Evolutionary conservation across 2,329 filamentous ascomycete species (phyloP).

Genomic region (Cercospora sp.): DNA sequence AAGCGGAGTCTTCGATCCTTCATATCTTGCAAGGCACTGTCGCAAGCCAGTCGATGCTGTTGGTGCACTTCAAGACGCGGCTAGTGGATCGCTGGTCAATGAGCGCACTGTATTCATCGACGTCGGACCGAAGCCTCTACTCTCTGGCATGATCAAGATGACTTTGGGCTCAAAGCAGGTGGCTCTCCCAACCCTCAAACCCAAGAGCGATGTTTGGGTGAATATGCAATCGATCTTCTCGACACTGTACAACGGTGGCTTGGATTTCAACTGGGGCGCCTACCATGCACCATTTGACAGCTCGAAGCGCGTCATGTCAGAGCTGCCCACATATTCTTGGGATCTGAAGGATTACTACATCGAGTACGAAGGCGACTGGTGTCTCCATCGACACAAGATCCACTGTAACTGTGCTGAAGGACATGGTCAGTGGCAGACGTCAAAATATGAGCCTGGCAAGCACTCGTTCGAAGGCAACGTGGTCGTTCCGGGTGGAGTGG

Average conservation of each 20-base stretch:
- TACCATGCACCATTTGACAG: slow-evolving; percentile 50
- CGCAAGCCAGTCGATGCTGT: slow-evolving; percentile 47
- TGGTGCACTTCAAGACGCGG: slow-evolving; percentile 24
- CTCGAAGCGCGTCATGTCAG: slow-evolving; percentile 43
- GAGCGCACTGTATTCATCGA: slow-evolving; percentile 46
- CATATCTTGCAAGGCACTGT: slow-evolving; percentile 28
- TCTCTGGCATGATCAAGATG: neutral
- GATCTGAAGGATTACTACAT: neutral
- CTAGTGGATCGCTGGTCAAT: slow-evolving; percentile 40
- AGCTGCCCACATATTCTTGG: slow-evolving; percentile 52
- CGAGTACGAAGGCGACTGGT: neutral
- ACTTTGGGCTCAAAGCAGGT: neutral
- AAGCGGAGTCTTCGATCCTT: slow-evolving; percentile 20
- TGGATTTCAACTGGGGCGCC: slow-evolving; percentile 62
- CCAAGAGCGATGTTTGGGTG: slow-evolving; percentile 43
- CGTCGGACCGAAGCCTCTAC: slow-evolving; percentile 51
- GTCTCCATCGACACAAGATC: neutral
- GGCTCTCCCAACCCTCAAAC: slow-evolving; percentile 34
- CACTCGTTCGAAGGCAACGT: neutral
- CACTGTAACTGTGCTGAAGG: neutral
- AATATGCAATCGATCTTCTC: slow-evolving; percentile 52
- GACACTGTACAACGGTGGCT: slow-evolving; percentile 55
- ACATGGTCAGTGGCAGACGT: neutral
- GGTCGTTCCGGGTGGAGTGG: neutral
- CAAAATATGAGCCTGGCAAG: neutral